These are phyloP conservation scores for Trichophyton mentagrophytes DNA, from an alignment of 2,329 filamentous ascomycete genomes.

Conservation along the genomic window DNA sequence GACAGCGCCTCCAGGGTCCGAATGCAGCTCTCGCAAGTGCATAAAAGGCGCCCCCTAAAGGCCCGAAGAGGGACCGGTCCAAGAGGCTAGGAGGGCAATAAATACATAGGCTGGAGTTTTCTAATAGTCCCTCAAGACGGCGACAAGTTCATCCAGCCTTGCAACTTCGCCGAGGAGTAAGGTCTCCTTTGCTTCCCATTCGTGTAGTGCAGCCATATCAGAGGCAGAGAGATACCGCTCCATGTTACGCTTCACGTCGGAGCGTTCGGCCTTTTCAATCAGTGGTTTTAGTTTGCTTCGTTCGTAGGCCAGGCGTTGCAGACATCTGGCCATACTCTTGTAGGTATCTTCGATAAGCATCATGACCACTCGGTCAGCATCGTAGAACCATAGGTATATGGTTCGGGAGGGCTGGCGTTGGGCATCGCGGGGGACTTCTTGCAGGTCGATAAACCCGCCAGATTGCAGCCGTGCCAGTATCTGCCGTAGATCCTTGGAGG, in stretches of 20 bases:
- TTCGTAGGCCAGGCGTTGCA: slow-evolving; percentile 70
- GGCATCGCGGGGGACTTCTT: slow-evolving; percentile 85
- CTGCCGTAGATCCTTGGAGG: slow-evolving; percentile 70
- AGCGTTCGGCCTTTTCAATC: slow-evolving; percentile 68
- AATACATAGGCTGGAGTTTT: background rate
- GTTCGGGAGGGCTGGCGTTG: slow-evolving; percentile 70
- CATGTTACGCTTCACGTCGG: slow-evolving; percentile 73
- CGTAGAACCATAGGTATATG: slow-evolving; percentile 86
- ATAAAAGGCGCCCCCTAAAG: background rate
- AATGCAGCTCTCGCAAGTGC: background rate
- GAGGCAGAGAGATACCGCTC: slow-evolving; percentile 63
- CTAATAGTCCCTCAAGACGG: slow-evolving; percentile 65
- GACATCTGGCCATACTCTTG: slow-evolving; percentile 73
- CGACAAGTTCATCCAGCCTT: slow-evolving; percentile 73
- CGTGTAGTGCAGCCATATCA: slow-evolving; percentile 57
- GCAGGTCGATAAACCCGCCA: slow-evolving; percentile 74
- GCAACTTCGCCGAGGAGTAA: slow-evolving; percentile 67
- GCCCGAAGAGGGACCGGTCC: background rate
- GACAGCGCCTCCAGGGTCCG: background rate
- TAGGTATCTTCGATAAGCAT: slow-evolving; percentile 70
- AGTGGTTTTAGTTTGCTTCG: slow-evolving; percentile 58
- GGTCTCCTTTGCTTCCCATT: slow-evolving; percentile 50
- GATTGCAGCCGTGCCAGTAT: slow-evolving; percentile 78
- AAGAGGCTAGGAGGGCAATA: background rate
- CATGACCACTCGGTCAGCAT: slow-evolving; percentile 56